phyloP scores from a whole-genome alignment of 257 asterid species.

The Jacaranda mimosifolia region DNA sequence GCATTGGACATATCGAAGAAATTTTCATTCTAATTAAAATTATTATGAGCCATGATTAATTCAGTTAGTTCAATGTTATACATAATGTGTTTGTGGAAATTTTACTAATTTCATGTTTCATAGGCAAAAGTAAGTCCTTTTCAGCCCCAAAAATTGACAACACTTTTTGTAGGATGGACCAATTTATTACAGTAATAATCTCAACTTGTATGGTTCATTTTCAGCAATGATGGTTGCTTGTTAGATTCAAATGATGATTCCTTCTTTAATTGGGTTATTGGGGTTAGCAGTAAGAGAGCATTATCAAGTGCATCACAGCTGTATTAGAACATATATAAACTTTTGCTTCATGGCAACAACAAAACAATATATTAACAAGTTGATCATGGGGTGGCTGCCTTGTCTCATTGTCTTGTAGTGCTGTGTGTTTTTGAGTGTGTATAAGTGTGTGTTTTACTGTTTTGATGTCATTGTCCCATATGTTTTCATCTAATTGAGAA shows the following conservation, averaged over 20 bases:
- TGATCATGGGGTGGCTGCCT: not conserved
- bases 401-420: conserved; percentile 32
- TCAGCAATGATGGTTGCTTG: conserved; percentile 13
- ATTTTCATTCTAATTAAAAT: no score
- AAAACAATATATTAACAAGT: conserved; percentile 21
- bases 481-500: not conserved
- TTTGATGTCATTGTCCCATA: conserved; percentile 15
- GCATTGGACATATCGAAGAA: no score
- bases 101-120: no score
- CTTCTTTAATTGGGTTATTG: not conserved
- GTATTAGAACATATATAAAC: not conserved
- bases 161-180: conserved; percentile 25
- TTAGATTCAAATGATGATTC: not conserved
- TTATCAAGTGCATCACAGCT: conserved; percentile 36
- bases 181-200: not conserved
- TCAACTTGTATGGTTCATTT: not conserved
- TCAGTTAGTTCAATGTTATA: no score
- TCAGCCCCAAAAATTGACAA: not conserved
- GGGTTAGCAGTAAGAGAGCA: not conserved
- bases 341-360: conserved; percentile 25
- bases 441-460: not conserved
- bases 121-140: no score
- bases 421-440: not conserved
- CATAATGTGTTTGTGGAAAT: no score
- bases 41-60: no score